Conservation (phyloP, 805 yeast species). For the Zygotorulaspora sp. region DNA sequence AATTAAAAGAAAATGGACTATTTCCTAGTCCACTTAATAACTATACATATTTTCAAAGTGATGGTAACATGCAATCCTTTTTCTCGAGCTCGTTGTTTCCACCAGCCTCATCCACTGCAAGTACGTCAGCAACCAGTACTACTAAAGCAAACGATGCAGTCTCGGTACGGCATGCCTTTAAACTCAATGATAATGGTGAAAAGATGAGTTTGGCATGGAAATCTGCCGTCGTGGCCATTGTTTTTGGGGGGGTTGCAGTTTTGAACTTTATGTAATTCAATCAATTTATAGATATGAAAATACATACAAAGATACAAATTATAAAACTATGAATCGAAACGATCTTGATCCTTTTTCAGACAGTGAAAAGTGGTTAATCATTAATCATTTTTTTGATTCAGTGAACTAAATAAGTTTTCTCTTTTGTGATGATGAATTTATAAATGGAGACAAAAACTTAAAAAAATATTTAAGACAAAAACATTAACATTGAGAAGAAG, state of each 20-base stretch:
- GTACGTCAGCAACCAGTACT: not conserved
- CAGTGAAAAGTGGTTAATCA: too few species aligned
- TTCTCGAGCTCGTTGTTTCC: slow-evolving; percentile 17
- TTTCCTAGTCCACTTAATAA: slow-evolving; percentile 59
- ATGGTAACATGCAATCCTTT: slow-evolving; percentile 21
- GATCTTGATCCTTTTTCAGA: too few species aligned
- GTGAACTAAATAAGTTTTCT: too few species aligned
- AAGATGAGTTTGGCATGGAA: slow-evolving; percentile 1
- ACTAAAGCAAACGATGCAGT: slow-evolving; percentile 1
- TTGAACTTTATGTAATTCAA: not conserved
- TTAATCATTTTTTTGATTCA: too few species aligned
- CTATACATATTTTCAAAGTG: slow-evolving; percentile 43
- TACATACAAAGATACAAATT: too few species aligned
- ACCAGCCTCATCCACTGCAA: slow-evolving; percentile 13
- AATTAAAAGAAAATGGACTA: slow-evolving; percentile 45
- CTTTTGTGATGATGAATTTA: too few species aligned
- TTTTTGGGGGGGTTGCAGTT: not conserved
- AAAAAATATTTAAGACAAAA: too few species aligned
- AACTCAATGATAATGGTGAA: not conserved
- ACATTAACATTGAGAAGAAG: too few species aligned
- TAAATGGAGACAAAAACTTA: too few species aligned
- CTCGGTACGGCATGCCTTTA: slow-evolving; percentile 1
- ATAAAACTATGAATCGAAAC: too few species aligned
- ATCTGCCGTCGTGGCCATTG: not conserved
- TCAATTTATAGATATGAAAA: not conserved